These are phyloP conservation scores for Trichophyton mentagrophytes DNA, from an alignment of 2,329 filamentous ascomycete species.

Conservation along the genomic window DNA sequence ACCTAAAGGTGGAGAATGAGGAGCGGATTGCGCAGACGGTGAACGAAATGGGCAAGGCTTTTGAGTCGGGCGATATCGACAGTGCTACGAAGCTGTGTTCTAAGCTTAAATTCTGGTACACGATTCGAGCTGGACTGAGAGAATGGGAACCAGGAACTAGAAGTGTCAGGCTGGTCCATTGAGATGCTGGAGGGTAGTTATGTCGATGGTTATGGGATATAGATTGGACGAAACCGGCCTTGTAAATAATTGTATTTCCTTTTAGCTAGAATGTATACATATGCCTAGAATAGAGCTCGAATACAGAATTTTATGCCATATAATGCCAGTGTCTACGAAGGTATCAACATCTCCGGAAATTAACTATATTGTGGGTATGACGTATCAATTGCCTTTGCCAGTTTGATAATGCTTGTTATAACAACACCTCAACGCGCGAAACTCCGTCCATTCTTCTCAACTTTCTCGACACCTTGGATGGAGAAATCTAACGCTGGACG, in stretches of 20 bases:
- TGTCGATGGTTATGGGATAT: background rate
- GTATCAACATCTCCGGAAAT: background rate
- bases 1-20: constrained; percentile 56
- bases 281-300: background rate
- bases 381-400: background rate
- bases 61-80: constrained; percentile 53
- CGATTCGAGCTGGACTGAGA: constrained; percentile 65
- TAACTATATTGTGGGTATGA: background rate
- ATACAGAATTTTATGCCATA: background rate
- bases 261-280: background rate
- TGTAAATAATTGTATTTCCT: background rate
- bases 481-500: background rate
- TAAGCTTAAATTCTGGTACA: constrained; percentile 77
- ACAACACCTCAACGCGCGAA: background rate
- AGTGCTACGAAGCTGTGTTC: constrained; percentile 60
- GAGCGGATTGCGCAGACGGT: constrained; percentile 53
- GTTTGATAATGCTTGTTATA: too few species aligned
- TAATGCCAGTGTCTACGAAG: too few species aligned
- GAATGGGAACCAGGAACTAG: constrained; percentile 70
- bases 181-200: background rate
- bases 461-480: background rate
- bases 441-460: background rate
- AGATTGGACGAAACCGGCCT: background rate
- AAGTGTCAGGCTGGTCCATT: constrained; percentile 44
- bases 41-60: constrained; percentile 48